These are phyloP conservation scores for Xylaria scruposa DNA, from an alignment of 495 filamentous ascomycete genomes.

Conservation along the genomic window DNA sequence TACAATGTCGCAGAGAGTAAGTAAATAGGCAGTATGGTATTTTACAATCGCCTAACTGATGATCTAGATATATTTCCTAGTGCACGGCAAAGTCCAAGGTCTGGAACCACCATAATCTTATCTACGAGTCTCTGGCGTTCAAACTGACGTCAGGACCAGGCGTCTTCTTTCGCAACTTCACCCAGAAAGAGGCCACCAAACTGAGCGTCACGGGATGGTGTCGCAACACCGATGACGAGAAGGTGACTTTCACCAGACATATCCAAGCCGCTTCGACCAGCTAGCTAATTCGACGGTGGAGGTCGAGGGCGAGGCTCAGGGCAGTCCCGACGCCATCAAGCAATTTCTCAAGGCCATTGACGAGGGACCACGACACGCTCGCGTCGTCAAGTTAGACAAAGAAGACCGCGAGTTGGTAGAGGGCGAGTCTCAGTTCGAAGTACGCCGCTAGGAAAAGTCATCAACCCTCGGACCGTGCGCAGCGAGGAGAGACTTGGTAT, in stretches of 20 bases:
- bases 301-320: conserved; percentile 94
- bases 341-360: conserved; percentile 78
- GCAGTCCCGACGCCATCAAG: conserved; percentile 65
- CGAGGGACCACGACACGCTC: conserved; percentile 69
- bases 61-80: conserved; percentile 59
- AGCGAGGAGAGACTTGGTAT: not conserved
- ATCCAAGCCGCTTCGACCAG: not conserved
- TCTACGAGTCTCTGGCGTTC: not conserved
- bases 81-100: conserved; percentile 64
- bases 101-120: conserved; percentile 15
- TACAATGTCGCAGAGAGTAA: conserved; percentile 44
- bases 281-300: conserved; percentile 38
- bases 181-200: conserved; percentile 68
- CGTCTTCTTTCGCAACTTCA: conserved; percentile 80
- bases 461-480: not conserved
- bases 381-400: conserved; percentile 76
- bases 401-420: conserved; percentile 65
- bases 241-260: conserved; percentile 51
- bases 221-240: conserved; percentile 74
- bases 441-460: conserved; percentile 44
- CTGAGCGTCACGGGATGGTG: conserved; percentile 79
- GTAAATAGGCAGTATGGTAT: not conserved
- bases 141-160: conserved; percentile 54
- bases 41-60: not conserved
- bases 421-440: conserved; percentile 68